Evolutionary conservation across 768 basidiomycete species (phyloP).

Genomic region (Boletus tomentosulus): DNA sequence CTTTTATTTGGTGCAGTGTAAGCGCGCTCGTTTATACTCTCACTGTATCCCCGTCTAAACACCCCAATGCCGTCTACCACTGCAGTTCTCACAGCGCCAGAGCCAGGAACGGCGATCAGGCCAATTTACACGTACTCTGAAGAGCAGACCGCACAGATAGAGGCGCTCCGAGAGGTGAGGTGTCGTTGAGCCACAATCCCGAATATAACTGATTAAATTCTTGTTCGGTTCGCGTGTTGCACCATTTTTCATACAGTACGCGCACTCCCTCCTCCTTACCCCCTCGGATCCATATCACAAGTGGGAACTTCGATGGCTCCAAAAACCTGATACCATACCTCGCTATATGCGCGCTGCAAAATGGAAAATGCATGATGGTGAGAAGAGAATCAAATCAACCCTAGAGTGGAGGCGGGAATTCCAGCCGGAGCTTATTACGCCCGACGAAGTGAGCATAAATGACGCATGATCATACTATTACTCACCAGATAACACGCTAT

Average conservation of each 20-base stretch:
- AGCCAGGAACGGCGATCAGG: conserved; percentile 45
- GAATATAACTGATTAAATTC: neutral
- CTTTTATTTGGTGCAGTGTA: neutral
- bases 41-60: neutral
- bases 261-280: conserved; percentile 59
- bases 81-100: conserved; percentile 53
- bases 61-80: conserved; percentile 38
- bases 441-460: conserved; percentile 52
- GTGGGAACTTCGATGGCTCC: conserved; percentile 79
- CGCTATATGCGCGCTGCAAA: conserved; percentile 86
- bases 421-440: conserved; percentile 79
- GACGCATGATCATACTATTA: neutral
- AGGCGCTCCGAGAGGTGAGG: conserved; percentile 57
- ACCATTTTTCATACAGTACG: conserved; percentile 46
- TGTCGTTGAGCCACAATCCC: neutral
- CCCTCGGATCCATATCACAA: conserved; percentile 63
- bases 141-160: conserved; percentile 56
- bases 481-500: neutral
- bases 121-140: conserved; percentile 60
- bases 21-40: neutral
- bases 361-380: conserved; percentile 74
- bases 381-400: conserved; percentile 73
- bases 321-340: conserved; percentile 54
- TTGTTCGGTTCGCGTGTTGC: neutral
- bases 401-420: conserved; percentile 83